Evolutionary conservation across 371 early-diverging fungal species (phyloP).

Genomic region (Mortierella sp.): DNA sequence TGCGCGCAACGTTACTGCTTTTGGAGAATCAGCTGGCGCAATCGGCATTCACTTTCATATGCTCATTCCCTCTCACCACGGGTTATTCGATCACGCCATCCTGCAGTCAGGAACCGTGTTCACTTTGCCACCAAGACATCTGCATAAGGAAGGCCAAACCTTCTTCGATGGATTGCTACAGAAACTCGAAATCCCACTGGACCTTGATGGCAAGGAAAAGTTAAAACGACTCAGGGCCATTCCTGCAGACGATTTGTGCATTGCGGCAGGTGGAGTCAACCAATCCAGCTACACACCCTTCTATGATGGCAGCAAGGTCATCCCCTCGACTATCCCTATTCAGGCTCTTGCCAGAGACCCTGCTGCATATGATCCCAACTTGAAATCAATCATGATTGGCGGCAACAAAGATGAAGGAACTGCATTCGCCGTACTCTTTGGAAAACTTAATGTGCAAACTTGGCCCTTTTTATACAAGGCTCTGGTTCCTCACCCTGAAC

Average conservation of each 20-base stretch:
- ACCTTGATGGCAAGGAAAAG: slow-evolving; percentile 25
- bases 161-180: slow-evolving; percentile 20
- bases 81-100: slow-evolving; percentile 54
- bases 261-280: neutral
- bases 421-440: slow-evolving; percentile 4
- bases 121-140: slow-evolving; percentile 11
- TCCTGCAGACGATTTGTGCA: slow-evolving; percentile 11
- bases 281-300: neutral
- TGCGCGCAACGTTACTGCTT: slow-evolving; percentile 54
- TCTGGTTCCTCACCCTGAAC: slow-evolving; percentile 13
- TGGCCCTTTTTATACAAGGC: slow-evolving; percentile 16
- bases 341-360: slow-evolving; percentile 3
- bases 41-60: slow-evolving; percentile 45
- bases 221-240: slow-evolving; percentile 21
- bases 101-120: slow-evolving; percentile 42
- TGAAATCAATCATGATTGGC: slow-evolving; percentile 36
- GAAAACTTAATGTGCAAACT: neutral
- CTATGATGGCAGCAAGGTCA: slow-evolving; percentile 21
- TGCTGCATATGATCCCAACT: slow-evolving; percentile 19
- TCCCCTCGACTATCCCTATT: slow-evolving; percentile 7
- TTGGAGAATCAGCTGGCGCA: slow-evolving; percentile 65
- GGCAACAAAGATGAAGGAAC: slow-evolving; percentile 31
- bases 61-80: slow-evolving; percentile 21
- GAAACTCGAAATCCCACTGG: slow-evolving; percentile 22
- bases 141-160: slow-evolving; percentile 16